Percentiles rank a stretch among this genome's conserved stretches.
phyloP scores from a whole-genome alignment of 108 stramenopile genomes.

The Discostella pseudostelligera region DNA sequence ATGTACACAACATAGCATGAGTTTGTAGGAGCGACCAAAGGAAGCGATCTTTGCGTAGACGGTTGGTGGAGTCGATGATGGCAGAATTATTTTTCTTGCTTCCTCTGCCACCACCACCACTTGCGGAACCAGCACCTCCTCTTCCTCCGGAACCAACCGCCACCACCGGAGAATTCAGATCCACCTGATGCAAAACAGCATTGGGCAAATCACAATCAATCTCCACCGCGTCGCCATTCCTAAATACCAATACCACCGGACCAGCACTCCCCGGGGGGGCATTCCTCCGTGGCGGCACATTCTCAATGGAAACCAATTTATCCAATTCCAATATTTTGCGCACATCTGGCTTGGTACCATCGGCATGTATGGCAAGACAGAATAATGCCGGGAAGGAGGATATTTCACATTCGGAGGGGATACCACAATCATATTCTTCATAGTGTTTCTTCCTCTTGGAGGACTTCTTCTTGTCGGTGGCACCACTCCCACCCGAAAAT shows the following conservation, averaged over 20 bases:
- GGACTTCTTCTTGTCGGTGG: neutral
- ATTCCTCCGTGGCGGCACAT: slow-evolving; percentile 42
- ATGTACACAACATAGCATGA: slow-evolving; percentile 84
- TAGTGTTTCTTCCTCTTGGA: slow-evolving; percentile 7
- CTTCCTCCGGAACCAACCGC: slow-evolving; percentile 22
- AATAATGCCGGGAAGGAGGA: slow-evolving; percentile 82
- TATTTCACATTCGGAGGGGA: slow-evolving; percentile 52
- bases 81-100: slow-evolving; percentile 29
- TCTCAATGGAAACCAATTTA: slow-evolving; percentile 77
- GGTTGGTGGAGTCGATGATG: slow-evolving; percentile 52
- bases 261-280: slow-evolving; percentile 44
- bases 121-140: slow-evolving; percentile 5
- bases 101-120: neutral
- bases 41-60: slow-evolving; percentile 73
- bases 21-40: slow-evolving; percentile 82
- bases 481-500: neutral
- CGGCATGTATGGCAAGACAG: slow-evolving; percentile 67
- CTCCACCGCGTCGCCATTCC: slow-evolving; percentile 75
- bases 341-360: slow-evolving; percentile 84
- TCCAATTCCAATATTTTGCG: slow-evolving; percentile 77
- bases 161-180: slow-evolving; percentile 11
- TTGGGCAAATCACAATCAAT: slow-evolving; percentile 68
- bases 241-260: slow-evolving; percentile 69
- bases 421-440: slow-evolving; percentile 34
- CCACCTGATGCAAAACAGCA: slow-evolving; percentile 27